Base-by-base conservation (phyloP, 208 protist genomes). In the Strigomonas culicis region DNA sequence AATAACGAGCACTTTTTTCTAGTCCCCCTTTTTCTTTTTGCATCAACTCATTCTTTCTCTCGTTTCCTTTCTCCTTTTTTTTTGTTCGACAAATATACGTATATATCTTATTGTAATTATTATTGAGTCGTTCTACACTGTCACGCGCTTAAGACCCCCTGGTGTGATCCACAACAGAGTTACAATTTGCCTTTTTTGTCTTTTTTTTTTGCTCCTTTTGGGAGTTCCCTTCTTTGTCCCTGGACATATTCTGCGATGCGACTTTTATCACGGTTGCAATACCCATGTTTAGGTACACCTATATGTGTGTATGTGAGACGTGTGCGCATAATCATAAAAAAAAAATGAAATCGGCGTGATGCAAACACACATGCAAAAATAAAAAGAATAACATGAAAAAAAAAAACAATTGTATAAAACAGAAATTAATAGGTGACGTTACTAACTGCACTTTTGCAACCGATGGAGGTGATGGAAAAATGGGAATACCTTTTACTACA, bases 1-100 rank as follows among this genome's bases (percentile, higher is more conserved):
- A 47, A 47, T 47, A 21, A 47, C 41, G 13, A 47, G 19, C 19
- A 47, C 31, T 62, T 69, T 74, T 61, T 22, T 55, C 41, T 68
- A 31, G 36, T 50, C 36, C 47, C 59, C 13, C n/a, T n/a, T 31
- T 53, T 25, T 25, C 6, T 30, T 10, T 68, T 43, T 25, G 2
- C 15, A 13, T 59, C 32, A 7, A 59, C 27, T 43, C 53, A 59
- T 59, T 59, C 4, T 32, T 32, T 7, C 21, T 6, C 3, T 49
- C 34, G 21, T 49, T 61, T 50, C 11, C 21, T 27, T 25, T 7
- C 11, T 4, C 6, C 4, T 21, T 28, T 19, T 6, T 22, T 22
- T 53, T 19, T 19, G 17, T 22, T 19, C 7, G 8, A 4, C n/a
- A 53, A 53, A 53, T 11, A 53, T 4, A 53, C 49, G 49, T 22